Conservation (phyloP, 495 filamentous ascomycete genomes). For the Xylaria longipes region DNA sequence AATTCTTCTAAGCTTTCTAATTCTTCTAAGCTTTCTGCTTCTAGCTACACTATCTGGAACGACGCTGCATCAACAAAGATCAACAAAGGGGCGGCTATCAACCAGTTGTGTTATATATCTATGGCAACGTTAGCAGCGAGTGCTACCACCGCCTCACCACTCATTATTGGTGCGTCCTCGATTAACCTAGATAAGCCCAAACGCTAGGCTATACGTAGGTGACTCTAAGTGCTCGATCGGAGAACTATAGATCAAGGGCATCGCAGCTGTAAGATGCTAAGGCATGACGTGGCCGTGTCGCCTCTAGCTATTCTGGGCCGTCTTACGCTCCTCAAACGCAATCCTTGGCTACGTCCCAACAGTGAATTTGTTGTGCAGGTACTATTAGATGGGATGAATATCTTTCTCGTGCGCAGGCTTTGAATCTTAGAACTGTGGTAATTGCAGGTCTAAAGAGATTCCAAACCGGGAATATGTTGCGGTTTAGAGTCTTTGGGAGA, state of each 20-base stretch:
- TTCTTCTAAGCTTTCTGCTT: not conserved
- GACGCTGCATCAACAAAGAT: not conserved
- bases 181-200: not conserved
- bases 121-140: not conserved
- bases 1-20: not conserved
- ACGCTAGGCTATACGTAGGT: constrained; percentile 2
- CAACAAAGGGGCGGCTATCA: not conserved
- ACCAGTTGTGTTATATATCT: not conserved
- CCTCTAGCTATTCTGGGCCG: constrained; percentile 20
- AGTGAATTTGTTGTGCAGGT: not conserved
- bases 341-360: not conserved
- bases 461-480: not conserved
- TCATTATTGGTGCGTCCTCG: not conserved
- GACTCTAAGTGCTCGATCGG: not conserved
- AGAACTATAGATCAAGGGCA: not conserved
- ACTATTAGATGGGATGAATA: constrained; percentile 2
- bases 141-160: not conserved
- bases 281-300: constrained; percentile 30
- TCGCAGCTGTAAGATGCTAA: constrained; percentile 31
- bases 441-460: not conserved
- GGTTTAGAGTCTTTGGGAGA: not conserved
- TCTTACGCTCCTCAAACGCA: constrained; percentile 1
- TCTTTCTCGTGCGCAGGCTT: not conserved
- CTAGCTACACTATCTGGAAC: not conserved
- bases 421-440: not conserved